Base-by-base conservation (phyloP, 495 filamentous ascomycete species). In the Penicillium lividum region DNA sequence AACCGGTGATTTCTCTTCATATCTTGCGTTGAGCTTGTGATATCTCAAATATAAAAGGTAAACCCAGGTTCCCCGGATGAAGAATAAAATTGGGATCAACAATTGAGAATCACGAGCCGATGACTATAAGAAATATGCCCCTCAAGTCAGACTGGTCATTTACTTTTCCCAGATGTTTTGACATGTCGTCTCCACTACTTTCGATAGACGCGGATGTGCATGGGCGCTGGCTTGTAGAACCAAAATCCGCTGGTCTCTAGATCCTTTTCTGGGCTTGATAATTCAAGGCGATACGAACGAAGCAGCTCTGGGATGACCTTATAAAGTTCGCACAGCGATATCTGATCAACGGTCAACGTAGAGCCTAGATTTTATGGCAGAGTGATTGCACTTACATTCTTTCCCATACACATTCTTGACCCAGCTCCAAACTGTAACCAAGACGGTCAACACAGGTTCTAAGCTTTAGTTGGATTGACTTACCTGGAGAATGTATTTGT, bases 131-230 rank as follows among this genome's bases (percentile, higher is more conserved):
- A 22, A 22, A 22, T 22, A 22, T 22, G 22, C 2, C 2, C 1
- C 22, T 22, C 22, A 22, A 22, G 22, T 22, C 22, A 22, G 22
- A 22, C 1, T 2, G 22, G 22, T 22, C 2, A 22, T 22, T 22
- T 22, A 22, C 1, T 22, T 22, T 22, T 22, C 22, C 22, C 22
- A 22, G 2, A 22, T 2, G 22, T 22, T 22, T 22, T 22, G 2
- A 22, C 2, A 22, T 22, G 22, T 22, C 22, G 74, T 76, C 30
- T 33, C 8, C 30, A 33, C 8, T 33, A 10, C 68, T 78, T 13
- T 83, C 86, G 44, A 76, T 87, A 36, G 83, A 82, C 7, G 81
- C 80, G 0, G 83, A 87, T 61, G 68, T 86, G 56, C 73, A 38
- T 38, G 11, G 34, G 11, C 9, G 9, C 34, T 11, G 34, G 34